These are phyloP conservation scores for Coniosporium tulheliwenetii DNA, from an alignment of 2,329 filamentous ascomycete genomes.

Conservation along the genomic window DNA sequence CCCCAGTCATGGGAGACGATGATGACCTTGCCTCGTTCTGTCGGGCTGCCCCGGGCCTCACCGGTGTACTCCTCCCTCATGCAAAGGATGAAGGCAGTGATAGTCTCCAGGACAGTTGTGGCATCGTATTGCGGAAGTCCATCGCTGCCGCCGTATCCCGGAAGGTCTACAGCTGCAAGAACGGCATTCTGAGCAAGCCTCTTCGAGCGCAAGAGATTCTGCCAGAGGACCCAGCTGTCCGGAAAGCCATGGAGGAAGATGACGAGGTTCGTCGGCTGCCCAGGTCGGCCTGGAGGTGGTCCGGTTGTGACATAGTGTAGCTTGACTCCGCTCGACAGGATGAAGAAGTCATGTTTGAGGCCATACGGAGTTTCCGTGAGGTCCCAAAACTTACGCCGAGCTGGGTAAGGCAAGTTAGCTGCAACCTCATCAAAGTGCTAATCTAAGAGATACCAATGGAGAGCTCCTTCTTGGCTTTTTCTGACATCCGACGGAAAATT, in stretches of 20 bases:
- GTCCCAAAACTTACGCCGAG: not conserved
- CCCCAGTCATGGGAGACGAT: conserved; percentile 30
- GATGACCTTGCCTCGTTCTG: conserved; percentile 17
- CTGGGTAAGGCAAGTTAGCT: not conserved
- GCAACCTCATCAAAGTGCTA: too few relatives aligned
- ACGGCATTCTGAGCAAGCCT: conserved; percentile 22
- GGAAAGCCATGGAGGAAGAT: conserved; percentile 45
- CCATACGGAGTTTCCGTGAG: conserved; percentile 10
- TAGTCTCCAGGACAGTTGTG: conserved; percentile 34
- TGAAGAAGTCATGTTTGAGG: conserved; percentile 36
- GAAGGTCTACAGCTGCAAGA: conserved; percentile 40
- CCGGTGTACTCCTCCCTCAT: conserved; percentile 30
- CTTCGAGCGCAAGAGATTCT: conserved; percentile 27
- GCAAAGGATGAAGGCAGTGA: conserved; percentile 36
- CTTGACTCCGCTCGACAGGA: conserved; percentile 30
- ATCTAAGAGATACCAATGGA: too few relatives aligned
- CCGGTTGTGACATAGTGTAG: conserved; percentile 34
- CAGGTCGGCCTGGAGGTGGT: conserved; percentile 9
- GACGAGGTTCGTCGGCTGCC: conserved; percentile 19
- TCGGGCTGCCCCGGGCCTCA: conserved; percentile 1
- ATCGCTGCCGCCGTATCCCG: conserved; percentile 43
- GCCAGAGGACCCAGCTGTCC: conserved; percentile 41
- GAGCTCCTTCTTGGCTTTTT: too few relatives aligned
- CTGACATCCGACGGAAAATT: too few relatives aligned
- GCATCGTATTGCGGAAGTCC: conserved; percentile 32